Evolutionary conservation across 345 rosid genomes (phyloP), one percentile per base, ranked within the genome.

Genomic region (Gossypium turneri): DNA sequence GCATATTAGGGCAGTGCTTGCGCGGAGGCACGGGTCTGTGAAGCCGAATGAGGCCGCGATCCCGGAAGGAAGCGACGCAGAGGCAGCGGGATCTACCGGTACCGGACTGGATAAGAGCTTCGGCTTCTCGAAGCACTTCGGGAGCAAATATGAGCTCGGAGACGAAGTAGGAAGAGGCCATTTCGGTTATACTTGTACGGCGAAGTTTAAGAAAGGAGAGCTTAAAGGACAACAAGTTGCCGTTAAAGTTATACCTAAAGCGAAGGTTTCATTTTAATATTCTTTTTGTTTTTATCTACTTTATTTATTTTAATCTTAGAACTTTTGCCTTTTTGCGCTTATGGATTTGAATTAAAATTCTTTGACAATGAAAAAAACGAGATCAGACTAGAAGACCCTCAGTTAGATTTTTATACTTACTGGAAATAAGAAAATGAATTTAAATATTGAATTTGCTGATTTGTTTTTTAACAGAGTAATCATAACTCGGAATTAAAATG

Each of bases 111-210:
- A 94, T 73, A 94, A 88, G 86, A 88, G 90, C 75, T 92, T 94
- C 57, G 97, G 97, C 9, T 94, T 92, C 76, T 88, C 97, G 0
- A 90, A 89, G 83, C 85, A 92, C 52, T 89, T 95, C 73, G 83
- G 77, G 27, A 88, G 85, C 73, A 95, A 89, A 80, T 87, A 87
- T 27, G 99, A 93, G 85, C 86, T 95, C 6, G 98, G 94, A 47
- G 92, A 91, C 17, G 98, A 91, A 75, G 93, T 95, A 2, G 98
- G 99, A 60, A 85, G 98, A 77, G 99, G 99, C 15, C 99, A 95
- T 85, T 91, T 91, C 66, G 98, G 99, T 9, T 95, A 93, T 76
- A 95, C 99, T 71, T 93, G 99, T 72, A 83, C 88, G 34, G 99
- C 98, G 22, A 90, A 80, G 88, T 87, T 92, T 70, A 95, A 89